phyloP scores from a whole-genome alignment of 2,329 filamentous ascomycete species.

The Coniella lustricola region DNA sequence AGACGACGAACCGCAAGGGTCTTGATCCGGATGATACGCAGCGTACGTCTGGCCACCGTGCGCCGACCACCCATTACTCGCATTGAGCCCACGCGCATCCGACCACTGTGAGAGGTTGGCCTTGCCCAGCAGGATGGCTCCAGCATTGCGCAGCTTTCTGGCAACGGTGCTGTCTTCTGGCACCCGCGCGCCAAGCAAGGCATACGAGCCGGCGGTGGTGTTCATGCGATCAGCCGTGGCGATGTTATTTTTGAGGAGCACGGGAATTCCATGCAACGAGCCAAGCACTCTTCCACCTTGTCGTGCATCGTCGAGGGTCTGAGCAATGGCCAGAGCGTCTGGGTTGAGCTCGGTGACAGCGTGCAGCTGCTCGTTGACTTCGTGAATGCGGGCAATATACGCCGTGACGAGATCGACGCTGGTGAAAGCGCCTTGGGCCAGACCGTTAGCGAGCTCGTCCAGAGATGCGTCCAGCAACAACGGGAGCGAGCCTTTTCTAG shows the following conservation, averaged over 20 bases:
- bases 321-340: constrained; percentile 27
- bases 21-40: constrained; percentile 54
- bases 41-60: constrained; percentile 55
- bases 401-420: constrained; percentile 17
- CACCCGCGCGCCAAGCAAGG: constrained; percentile 41
- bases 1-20: constrained; percentile 54
- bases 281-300: constrained; percentile 22
- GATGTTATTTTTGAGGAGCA: constrained; percentile 61
- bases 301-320: constrained; percentile 26
- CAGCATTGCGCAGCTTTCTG: constrained; percentile 49
- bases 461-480: constrained; percentile 27
- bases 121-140: constrained; percentile 58
- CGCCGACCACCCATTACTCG: constrained; percentile 58
- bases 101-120: constrained; percentile 58
- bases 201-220: constrained; percentile 52
- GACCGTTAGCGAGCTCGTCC: constrained; percentile 25
- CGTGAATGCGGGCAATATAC: constrained; percentile 20
- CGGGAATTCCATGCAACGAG: constrained; percentile 55
- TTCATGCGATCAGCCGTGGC: constrained; percentile 54
- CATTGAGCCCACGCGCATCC: constrained; percentile 50
- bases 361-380: constrained; percentile 23
- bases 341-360: constrained; percentile 31
- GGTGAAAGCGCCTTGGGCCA: constrained; percentile 21
- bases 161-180: constrained; percentile 51
- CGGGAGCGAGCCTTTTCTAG: constrained; percentile 18